Percentiles rank a stretch among this genome's conserved stretches.
These are phyloP conservation scores for Aspergillus sclerotiicarbonarius DNA, from an alignment of 495 filamentous ascomycete genomes.

Conservation along the genomic window DNA sequence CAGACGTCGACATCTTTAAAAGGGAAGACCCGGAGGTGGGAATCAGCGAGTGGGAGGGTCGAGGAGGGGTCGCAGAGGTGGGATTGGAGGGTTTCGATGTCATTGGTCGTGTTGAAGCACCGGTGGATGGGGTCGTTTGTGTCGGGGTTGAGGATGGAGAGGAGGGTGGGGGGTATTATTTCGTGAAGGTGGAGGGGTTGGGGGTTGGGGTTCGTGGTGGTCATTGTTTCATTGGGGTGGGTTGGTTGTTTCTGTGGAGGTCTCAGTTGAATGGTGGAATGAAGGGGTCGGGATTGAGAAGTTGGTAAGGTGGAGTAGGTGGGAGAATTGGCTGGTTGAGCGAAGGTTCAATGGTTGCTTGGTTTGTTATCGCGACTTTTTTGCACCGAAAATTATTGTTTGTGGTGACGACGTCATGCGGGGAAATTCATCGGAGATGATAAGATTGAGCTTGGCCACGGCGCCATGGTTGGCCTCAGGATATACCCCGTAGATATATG, in stretches of 20 bases:
- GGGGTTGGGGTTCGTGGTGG: neutral
- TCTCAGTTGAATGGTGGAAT: neutral
- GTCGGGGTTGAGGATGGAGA: constrained; percentile 28
- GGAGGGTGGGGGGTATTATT: constrained; percentile 24
- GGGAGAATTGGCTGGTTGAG: neutral
- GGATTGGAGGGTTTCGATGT: constrained; percentile 24
- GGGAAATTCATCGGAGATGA: constrained; percentile 1
- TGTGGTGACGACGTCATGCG: constrained; percentile 12
- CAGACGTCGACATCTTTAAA: constrained; percentile 71
- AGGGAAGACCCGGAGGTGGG: constrained; percentile 71
- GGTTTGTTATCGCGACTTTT: neutral
- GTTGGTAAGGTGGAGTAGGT: neutral
- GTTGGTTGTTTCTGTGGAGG: neutral
- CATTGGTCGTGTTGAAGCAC: constrained; percentile 37
- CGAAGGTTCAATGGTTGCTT: neutral
- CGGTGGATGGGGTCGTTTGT: constrained; percentile 43
- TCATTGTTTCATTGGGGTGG: neutral
- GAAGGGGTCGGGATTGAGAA: neutral
- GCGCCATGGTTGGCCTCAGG: neutral
- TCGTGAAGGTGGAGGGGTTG: constrained; percentile 13
- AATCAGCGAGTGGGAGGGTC: constrained; percentile 45
- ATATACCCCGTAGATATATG: neutral
- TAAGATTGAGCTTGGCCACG: neutral
- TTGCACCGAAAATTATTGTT: neutral
- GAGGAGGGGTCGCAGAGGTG: constrained; percentile 35